Evolutionary conservation across 495 filamentous ascomycete genomes (phyloP), one percentile per base, ranked within the genome.

Genomic region (Cryomyces minteri): DNA sequence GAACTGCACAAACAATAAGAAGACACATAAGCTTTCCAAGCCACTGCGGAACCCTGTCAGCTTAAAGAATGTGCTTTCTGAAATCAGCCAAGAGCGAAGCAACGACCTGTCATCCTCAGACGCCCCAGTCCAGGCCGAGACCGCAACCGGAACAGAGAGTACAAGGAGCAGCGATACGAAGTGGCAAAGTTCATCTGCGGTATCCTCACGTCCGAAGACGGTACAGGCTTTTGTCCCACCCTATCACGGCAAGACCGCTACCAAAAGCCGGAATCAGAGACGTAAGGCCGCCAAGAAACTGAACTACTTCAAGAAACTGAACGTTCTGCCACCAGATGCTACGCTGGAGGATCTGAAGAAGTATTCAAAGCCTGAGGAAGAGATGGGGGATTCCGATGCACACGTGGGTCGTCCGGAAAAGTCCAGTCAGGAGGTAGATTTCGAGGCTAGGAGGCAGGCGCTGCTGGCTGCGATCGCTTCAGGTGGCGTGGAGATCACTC

Each of bases 241-340:
- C 3, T 30, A 11, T 31, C 7, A 62, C 34, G 74, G 76, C 31
- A 69, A 60, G n/a, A 34, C 51, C 7, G 48, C 52, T 40, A 82
- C 77, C 2, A 67, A 66, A 40, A 62, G 65, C 25, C 69, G 69
- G 46, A 82, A 82, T 49, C 55, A 60, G 8, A 66, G 77, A 33
- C 64, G 64, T 44, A 68, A 66, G 46, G 53, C 71, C 32, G 57
- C 63, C 36, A 68, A 66, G 38, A 62, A 55, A 40, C 57, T 79
- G 0, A 57, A 54, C 5, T 65, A 66, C 39, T 59, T 77, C 2
- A 73, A 75, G 44, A 52, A 66, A 28, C 52, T 70, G 11, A 72
- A 70, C 4, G 47, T 67, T 9, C 51, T 80, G 2, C 65, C 68
- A 4, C 41, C 58, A 18, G 54, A 65, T 30, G 72, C 72, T 25